phyloP scores from a whole-genome alignment of 441 rosid genomes.

The Populus hybrid region DNA sequence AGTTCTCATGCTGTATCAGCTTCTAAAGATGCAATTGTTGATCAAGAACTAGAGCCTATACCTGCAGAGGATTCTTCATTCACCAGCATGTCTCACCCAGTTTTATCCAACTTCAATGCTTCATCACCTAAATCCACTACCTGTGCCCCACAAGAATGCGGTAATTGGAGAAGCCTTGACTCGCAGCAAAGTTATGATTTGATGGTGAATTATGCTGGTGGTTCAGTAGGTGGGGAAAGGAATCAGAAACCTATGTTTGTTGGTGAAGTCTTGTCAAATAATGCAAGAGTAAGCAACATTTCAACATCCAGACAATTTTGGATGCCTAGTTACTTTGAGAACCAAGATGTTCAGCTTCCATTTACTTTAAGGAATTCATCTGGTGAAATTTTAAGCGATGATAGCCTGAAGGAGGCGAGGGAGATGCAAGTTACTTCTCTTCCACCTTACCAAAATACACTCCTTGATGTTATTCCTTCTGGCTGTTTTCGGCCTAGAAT shows the following conservation, averaged over 20 bases:
- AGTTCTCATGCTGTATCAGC: background rate
- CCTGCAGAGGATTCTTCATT: slow-evolving; percentile 19
- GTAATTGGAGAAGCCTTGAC: slow-evolving; percentile 32
- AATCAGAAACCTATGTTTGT: slow-evolving; percentile 31
- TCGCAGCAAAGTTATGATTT: slow-evolving; percentile 39
- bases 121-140: slow-evolving; percentile 12
- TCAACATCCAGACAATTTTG: slow-evolving; percentile 22
- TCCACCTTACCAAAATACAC: slow-evolving; percentile 20
- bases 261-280: slow-evolving; percentile 43
- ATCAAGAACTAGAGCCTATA: slow-evolving; percentile 23
- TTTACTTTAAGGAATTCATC: slow-evolving; percentile 28
- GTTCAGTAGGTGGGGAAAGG: slow-evolving; percentile 28
- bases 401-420: slow-evolving; percentile 23
- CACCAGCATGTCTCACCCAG: background rate
- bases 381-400: slow-evolving; percentile 29
- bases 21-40: slow-evolving; percentile 15
- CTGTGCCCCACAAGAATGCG: slow-evolving; percentile 26
- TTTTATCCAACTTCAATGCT: slow-evolving; percentile 14
- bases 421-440: slow-evolving; percentile 26
- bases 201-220: slow-evolving; percentile 43
- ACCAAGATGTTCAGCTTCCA: slow-evolving; percentile 30
- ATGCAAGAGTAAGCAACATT: slow-evolving; percentile 23
- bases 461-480: slow-evolving; percentile 33
- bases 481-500: slow-evolving; percentile 18
- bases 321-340: slow-evolving; percentile 23